Evolutionary conservation across 176 grass and related monocot species (phyloP), one percentile per base, ranked within the genome.

Genomic region (Echinochloa phyllopogon): DNA sequence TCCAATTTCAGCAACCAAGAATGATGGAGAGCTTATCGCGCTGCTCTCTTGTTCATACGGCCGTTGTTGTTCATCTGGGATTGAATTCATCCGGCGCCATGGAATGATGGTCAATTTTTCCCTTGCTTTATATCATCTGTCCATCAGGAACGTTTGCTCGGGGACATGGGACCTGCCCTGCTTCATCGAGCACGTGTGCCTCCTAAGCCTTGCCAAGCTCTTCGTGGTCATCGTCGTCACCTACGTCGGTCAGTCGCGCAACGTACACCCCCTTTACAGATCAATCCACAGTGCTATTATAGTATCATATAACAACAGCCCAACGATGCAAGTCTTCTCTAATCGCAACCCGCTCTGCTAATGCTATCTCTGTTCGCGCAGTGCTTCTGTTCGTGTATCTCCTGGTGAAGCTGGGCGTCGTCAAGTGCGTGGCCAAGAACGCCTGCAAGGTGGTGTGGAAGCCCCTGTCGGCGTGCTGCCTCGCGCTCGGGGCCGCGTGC

Each of bases 101-200:
- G 13, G 37, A 44, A 25, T 57, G 17, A 6, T 53, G 51, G 6
- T 51, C 0, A 10, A 16, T 68, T 43, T 20, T 36, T 12, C 1
- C 56, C 12, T 40, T 9, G 2, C 9, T 79, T 68, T 15, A n/a
- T 20, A 1, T 24, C 57, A 11, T 24, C n/a, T n/a, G n/a, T 77
- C 11, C 13, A 43, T 50, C 6, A 92, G 91, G 29, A 71, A 51
- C 18, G 76, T 94, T 53, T 97, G 94, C 38, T 77, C 88, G 1
- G 91, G 94, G 74, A 84, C 75, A 17, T 94, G 89, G 89, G 91
- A 97, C 55, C 66, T 86, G 48, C 45, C 5, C 21, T 94, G 91
- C 94, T 94, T 92, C 79, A 36, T 97, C 25, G 85, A 94, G 79
- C 72, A 97, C 82, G 3, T 90, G 13, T 94, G 91, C 65, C 4